Percentiles rank a stretch among this genome's conserved stretches.
Conservation (phyloP, 352 stramenopile species). For the Pythium dissimile region DNA sequence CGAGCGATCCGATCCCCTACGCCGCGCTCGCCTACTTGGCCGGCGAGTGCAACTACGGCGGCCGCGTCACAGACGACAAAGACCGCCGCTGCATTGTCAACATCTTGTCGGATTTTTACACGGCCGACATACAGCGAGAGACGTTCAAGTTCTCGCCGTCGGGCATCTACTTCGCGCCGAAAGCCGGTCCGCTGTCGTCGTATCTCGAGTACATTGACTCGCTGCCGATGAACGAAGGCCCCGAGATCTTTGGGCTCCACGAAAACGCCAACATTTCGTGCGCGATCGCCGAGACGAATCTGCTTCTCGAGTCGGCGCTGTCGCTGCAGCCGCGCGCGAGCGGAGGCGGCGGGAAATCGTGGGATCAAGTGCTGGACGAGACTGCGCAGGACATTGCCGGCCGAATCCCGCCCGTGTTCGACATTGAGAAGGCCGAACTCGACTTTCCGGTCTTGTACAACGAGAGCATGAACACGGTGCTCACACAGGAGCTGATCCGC, state of each 20-base stretch:
- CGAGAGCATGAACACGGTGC: conserved; percentile 89
- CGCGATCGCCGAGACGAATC: conserved; percentile 82
- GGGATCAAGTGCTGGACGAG: conserved; percentile 86
- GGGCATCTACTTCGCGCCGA: conserved; percentile 76
- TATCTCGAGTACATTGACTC: conserved; percentile 83
- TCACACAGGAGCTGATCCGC: conserved; percentile 89
- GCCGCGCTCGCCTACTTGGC: conserved; percentile 90
- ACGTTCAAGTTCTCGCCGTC: conserved; percentile 81
- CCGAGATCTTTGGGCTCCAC: conserved; percentile 84
- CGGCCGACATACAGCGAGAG: conserved; percentile 69
- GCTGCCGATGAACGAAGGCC: conserved; percentile 81
- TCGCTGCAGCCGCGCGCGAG: conserved; percentile 86
- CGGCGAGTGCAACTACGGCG: conserved; percentile 95
- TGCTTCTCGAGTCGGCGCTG: conserved; percentile 86
- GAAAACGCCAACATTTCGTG: conserved; percentile 89
- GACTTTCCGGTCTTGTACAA: conserved; percentile 80
- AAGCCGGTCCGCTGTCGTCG: conserved; percentile 34
- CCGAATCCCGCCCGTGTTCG: conserved; percentile 74
- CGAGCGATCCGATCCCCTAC: conserved; percentile 79
- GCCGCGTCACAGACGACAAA: conserved; percentile 93
- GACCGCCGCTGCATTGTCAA: conserved; percentile 88
- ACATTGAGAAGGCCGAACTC: conserved; percentile 88
- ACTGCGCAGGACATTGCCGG: conserved; percentile 85
- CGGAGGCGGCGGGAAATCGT: conserved; percentile 83
- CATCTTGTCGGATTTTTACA: conserved; percentile 85